A percentile compares a stretch with the other conserved stretches of the same genome.
phyloP scores from a whole-genome alignment of 345 rosid genomes.

The Noccaea bulbosa region DNA sequence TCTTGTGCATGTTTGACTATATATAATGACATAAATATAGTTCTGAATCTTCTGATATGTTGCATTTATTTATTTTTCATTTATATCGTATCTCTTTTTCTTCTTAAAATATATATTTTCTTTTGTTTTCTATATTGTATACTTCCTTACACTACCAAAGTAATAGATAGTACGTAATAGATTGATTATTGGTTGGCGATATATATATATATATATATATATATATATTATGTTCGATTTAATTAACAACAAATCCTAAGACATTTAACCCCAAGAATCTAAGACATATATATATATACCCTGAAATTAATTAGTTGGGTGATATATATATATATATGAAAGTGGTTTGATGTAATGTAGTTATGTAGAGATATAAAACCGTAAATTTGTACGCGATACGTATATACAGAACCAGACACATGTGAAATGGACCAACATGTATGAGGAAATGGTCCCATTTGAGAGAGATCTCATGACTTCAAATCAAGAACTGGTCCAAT shows the following conservation, averaged over 20 bases:
- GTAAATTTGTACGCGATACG: conserved; percentile 7
- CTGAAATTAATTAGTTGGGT: no score
- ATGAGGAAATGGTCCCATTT: conserved; percentile 40
- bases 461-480: conserved; percentile 42
- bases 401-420: conserved; percentile 35
- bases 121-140: no score
- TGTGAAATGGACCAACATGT: conserved; percentile 43
- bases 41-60: conserved; percentile 15
- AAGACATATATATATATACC: not conserved
- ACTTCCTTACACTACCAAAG: not conserved
- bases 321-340: not conserved
- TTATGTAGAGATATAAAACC: not conserved
- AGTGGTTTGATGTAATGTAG: not conserved
- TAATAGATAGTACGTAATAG: not conserved
- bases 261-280: not conserved
- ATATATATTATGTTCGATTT: not conserved
- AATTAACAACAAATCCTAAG: conserved; percentile 9
- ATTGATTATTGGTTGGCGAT: conserved; percentile 19
- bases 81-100: not conserved
- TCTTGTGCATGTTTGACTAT: conserved; percentile 36
- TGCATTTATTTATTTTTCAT: conserved; percentile 12
- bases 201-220: not conserved
- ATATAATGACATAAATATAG: not conserved
- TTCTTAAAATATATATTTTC: no score
- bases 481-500: conserved; percentile 38